Evolutionary conservation across 352 stramenopile species (phyloP).

Genomic region (Phytophthora cactorum): DNA sequence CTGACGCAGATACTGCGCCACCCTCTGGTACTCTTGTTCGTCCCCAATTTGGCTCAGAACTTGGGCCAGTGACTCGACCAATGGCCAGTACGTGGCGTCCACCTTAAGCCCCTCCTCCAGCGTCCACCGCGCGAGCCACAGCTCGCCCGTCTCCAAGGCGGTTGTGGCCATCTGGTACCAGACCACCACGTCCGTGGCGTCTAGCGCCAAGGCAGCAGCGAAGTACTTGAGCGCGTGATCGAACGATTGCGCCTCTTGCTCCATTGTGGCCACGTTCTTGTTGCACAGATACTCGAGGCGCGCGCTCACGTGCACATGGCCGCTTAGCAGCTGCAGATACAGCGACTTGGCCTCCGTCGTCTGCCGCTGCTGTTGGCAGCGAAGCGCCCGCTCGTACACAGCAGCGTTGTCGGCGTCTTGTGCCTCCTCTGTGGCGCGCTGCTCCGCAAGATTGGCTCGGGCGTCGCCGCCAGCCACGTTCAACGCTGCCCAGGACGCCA

Average conservation of each 20-base stretch:
- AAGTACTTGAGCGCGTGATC: constrained; percentile 56
- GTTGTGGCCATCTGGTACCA: constrained; percentile 75
- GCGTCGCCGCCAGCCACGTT: constrained; percentile 50
- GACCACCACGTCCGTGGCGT: constrained; percentile 78
- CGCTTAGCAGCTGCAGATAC: constrained; percentile 45
- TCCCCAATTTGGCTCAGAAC: constrained; percentile 68
- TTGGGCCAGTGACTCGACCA: constrained; percentile 62
- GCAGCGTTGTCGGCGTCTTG: constrained; percentile 68
- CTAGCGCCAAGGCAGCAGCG: constrained; percentile 54
- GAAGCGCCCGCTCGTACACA: constrained; percentile 72
- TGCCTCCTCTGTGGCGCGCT: constrained; percentile 64
- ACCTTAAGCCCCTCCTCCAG: constrained; percentile 66
- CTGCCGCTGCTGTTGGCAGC: constrained; percentile 65
- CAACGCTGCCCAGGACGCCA: constrained; percentile 74
- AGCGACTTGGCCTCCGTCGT: constrained; percentile 39
- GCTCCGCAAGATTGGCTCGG: constrained; percentile 13
- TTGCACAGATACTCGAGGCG: constrained; percentile 74
- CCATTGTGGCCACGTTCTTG: constrained; percentile 72
- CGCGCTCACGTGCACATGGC: constrained; percentile 36
- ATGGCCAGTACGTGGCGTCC: constrained; percentile 69
- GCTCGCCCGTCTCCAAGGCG: constrained; percentile 62
- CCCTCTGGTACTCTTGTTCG: constrained; percentile 46
- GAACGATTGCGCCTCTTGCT: constrained; percentile 49
- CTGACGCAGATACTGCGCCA: constrained; percentile 51
- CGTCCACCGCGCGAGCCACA: constrained; percentile 64